Evolutionary conservation across 179 eudicot genomes (phyloP), one percentile per base, ranked within the genome.

Genomic region (Sideroxylon spinosum): DNA sequence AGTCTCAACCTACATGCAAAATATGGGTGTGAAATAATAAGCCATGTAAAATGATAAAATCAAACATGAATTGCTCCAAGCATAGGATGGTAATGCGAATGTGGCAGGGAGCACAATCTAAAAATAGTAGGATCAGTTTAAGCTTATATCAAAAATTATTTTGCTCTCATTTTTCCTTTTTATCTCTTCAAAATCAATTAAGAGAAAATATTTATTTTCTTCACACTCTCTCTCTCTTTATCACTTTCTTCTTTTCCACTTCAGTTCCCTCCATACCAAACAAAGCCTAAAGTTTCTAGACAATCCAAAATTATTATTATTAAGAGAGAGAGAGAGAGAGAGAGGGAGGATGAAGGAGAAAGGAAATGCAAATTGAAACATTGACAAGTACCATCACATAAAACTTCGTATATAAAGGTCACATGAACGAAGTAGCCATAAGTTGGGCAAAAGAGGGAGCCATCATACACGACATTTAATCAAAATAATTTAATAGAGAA

Each of bases 1-100:
- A 19, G 97, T 93, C 79, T 91, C 97, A 79, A 93, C 97, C 97
- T 93, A 86, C 68, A 79, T 7, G 76, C n/a, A 63, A 16, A 61
- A 22, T 9, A 25, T 19, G n/a, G 23, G 44, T 56, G 9, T 29
- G 73, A 19, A 60, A 62, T 44, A 12, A 23, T 75, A 28, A 20
- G 12, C 32, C 25, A 53, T 32, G 55, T 50, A 28, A 77, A 64
- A 49, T 53, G 11, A 13, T 22, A 67, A 9, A 26, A 29, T n/a
- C 32, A 28, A 67, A 77, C 26, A 32, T 26, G n/a, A 22, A 32
- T 73, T 20, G 26, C 57, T 28, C 55, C 17, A 74, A 2, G 67
- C 6, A 11, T 29, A 25, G 67, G 59, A n/a, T 68, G 37, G 37
- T 10, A 63, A 63, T 7, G 57, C 7, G 46, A 71, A 71, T 22